Evolutionary conservation across 352 stramenopile species (phyloP).

Genomic region (Phytophthora tubulina): DNA sequence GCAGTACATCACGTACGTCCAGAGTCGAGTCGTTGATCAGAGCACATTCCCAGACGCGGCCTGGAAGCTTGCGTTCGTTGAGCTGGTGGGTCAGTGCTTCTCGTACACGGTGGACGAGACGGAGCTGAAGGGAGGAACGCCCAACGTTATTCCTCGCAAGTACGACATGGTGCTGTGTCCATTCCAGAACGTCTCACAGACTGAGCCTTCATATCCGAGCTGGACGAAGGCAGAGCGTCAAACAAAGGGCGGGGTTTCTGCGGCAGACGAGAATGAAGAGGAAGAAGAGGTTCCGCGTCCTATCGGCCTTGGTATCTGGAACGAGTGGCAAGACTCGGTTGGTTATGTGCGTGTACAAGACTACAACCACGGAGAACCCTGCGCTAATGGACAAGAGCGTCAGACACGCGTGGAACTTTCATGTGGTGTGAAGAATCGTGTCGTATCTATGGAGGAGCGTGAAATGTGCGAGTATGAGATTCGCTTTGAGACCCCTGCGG

Average conservation of each 20-base stretch:
- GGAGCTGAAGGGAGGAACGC: constrained; percentile 75
- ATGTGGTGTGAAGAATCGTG: constrained; percentile 78
- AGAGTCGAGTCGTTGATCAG: constrained; percentile 49
- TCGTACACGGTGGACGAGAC: constrained; percentile 73
- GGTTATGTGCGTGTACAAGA: constrained; percentile 46
- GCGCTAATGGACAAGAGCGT: constrained; percentile 85
- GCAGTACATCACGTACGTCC: constrained; percentile 67
- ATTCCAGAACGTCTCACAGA: constrained; percentile 87
- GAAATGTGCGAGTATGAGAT: constrained; percentile 93
- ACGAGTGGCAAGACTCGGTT: constrained; percentile 60
- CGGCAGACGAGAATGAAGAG: constrained; percentile 21
- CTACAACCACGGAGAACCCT: constrained; percentile 88
- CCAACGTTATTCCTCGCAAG: constrained; percentile 76
- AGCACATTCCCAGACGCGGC: constrained; percentile 55
- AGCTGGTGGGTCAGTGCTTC: constrained; percentile 76
- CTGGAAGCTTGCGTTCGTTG: constrained; percentile 61
- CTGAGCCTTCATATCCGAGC: constrained; percentile 61
- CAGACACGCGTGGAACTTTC: constrained; percentile 74
- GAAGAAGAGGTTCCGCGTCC: constrained; percentile 40
- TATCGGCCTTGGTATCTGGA: constrained; percentile 72
- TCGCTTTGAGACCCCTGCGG: constrained; percentile 76
- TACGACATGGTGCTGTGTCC: constrained; percentile 77
- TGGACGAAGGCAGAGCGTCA: constrained; percentile 65
- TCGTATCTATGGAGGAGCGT: constrained; percentile 90
- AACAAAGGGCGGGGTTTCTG: constrained; percentile 42